Evolutionary conservation across 176 grass and related monocot species (phyloP).

Genomic region (Puccinellia tenuiflora): DNA sequence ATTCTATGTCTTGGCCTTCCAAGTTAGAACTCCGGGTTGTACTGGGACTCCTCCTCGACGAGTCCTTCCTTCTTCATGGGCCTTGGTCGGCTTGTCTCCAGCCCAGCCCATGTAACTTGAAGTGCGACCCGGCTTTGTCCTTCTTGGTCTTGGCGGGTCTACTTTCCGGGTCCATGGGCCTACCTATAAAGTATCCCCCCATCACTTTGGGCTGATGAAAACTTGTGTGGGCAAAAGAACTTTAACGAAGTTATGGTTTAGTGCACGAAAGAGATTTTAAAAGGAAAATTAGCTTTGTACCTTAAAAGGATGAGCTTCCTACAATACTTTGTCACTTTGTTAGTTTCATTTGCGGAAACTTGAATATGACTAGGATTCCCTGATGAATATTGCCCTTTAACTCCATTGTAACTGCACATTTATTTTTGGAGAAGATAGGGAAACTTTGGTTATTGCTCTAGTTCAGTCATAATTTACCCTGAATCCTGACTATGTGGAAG

Average conservation of each 20-base stretch:
- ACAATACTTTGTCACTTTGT: not conserved
- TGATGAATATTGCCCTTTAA: not conserved
- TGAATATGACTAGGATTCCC: not conserved
- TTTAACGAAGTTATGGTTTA: not conserved
- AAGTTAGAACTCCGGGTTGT: too few relatives aligned
- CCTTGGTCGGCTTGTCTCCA: too few relatives aligned
- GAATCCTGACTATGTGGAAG: not conserved
- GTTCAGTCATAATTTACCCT: not conserved
- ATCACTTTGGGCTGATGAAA: not conserved
- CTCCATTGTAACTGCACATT: not conserved
- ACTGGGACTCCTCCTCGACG: too few relatives aligned
- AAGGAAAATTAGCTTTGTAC: not conserved
- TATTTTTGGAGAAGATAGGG: not conserved
- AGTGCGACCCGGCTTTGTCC: too few relatives aligned
- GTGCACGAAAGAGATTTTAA: not conserved
- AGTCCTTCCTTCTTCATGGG: too few relatives aligned
- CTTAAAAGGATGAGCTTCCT: not conserved
- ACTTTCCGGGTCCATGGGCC: too few relatives aligned
- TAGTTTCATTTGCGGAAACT: not conserved
- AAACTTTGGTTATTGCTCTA: not conserved
- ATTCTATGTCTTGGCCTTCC: too few relatives aligned
- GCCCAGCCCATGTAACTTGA: too few relatives aligned
- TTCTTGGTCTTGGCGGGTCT: too few relatives aligned
- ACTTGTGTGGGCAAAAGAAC: not conserved
- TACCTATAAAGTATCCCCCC: too few relatives aligned